phyloP scores from a whole-genome alignment of 2,329 filamentous ascomycete species.

The Cercospora sp. region DNA sequence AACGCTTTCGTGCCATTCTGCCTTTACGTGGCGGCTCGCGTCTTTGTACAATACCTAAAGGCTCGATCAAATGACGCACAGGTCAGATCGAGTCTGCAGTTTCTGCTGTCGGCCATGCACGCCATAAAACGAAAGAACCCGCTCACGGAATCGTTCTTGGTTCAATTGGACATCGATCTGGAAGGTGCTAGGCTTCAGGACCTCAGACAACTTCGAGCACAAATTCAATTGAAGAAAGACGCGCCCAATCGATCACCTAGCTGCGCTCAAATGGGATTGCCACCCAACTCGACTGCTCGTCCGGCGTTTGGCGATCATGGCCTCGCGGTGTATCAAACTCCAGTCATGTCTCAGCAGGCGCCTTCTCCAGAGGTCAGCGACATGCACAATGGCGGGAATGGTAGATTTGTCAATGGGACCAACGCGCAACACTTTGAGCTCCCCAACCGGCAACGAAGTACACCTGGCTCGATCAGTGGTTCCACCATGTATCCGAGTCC shows the following conservation, averaged over 20 bases:
- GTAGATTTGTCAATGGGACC: not conserved
- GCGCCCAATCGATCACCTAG: slow-evolving; percentile 16
- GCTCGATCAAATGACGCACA: slow-evolving; percentile 82
- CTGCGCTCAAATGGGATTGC: slow-evolving; percentile 22
- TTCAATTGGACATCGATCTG: slow-evolving; percentile 89
- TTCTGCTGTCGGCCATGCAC: slow-evolving; percentile 86
- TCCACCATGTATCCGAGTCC: slow-evolving; percentile 28
- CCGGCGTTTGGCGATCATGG: slow-evolving; percentile 31
- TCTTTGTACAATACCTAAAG: slow-evolving; percentile 96
- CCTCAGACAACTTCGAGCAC: slow-evolving; percentile 27
- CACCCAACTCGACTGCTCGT: not conserved
- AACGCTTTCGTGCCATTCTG: slow-evolving; percentile 96
- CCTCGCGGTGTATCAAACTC: slow-evolving; percentile 30
- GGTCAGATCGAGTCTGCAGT: slow-evolving; percentile 78
- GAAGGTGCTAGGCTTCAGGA: slow-evolving; percentile 65
- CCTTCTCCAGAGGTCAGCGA: not conserved
- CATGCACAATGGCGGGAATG: slow-evolving; percentile 4
- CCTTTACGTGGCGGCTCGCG: slow-evolving; percentile 89
- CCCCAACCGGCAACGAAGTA: slow-evolving; percentile 30
- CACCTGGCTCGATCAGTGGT: slow-evolving; percentile 28
- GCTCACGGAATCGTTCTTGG: slow-evolving; percentile 89
- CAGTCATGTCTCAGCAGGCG: not conserved
- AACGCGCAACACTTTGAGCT: slow-evolving; percentile 25
- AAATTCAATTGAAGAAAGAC: slow-evolving; percentile 14
- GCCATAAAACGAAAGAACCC: slow-evolving; percentile 85